Conservation (phyloP, 352 stramenopile species). For the Globisporangium perplexum region DNA sequence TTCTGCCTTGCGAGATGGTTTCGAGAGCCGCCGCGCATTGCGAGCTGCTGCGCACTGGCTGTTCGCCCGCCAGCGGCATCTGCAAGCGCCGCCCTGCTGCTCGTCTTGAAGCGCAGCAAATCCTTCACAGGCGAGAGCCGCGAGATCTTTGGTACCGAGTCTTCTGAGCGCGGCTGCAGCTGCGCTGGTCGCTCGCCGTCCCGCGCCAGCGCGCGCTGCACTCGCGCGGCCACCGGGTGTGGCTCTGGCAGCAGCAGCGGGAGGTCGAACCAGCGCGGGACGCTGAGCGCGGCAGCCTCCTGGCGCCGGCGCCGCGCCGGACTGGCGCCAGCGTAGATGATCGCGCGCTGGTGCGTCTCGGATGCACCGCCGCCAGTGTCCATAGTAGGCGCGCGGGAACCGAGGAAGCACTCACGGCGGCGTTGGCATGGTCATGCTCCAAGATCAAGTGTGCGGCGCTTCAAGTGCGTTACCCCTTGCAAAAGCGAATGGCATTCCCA, state of each 20-base stretch:
- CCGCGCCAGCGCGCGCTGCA: constrained; percentile 27
- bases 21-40: constrained; percentile 7
- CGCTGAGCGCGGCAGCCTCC: constrained; percentile 2
- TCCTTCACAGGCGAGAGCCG: constrained; percentile 21
- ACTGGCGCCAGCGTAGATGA: constrained; percentile 25
- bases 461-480: background rate
- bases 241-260: constrained; percentile 45
- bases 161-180: background rate
- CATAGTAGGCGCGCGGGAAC: constrained; percentile 4
- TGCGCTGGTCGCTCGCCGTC: background rate
- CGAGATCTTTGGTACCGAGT: constrained; percentile 41
- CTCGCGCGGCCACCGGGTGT: constrained; percentile 26
- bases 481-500: background rate
- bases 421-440: background rate
- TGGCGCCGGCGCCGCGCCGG: constrained; percentile 2
- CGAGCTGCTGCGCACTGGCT: background rate
- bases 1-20: constrained; percentile 7
- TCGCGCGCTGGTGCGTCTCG: constrained; percentile 20
- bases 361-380: background rate
- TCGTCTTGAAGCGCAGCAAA: constrained; percentile 1
- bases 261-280: constrained; percentile 62
- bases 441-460: background rate
- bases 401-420: background rate
- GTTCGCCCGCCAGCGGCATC: background rate
- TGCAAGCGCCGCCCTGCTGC: constrained; percentile 8